Percentiles rank a stretch among this genome's conserved stretches.
phyloP scores from a whole-genome alignment of 176 grass and related monocot species.

The Melocanna baccifera region DNA sequence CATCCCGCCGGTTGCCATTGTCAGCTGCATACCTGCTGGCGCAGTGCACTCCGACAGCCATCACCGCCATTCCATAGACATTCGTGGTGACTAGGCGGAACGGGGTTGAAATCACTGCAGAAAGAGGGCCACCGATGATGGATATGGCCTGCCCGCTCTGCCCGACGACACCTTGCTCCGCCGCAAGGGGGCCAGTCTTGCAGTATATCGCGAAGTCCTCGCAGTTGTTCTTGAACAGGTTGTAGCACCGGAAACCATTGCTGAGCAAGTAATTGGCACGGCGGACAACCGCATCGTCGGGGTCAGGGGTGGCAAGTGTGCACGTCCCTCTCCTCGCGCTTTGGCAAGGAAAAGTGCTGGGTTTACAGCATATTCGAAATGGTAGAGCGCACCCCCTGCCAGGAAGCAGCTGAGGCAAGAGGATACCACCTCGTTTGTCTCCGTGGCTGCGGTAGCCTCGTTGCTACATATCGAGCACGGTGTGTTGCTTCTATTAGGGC shows the following conservation, averaged over 20 bases:
- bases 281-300: constrained; percentile 29
- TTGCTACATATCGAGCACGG: constrained; percentile 40
- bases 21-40: constrained; percentile 53
- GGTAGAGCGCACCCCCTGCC: constrained; percentile 55
- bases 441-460: neutral
- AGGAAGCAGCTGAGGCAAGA: constrained; percentile 75
- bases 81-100: constrained; percentile 57
- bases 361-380: constrained; percentile 61
- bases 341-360: constrained; percentile 61
- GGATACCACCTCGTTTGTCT: constrained; percentile 44
- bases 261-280: constrained; percentile 52
- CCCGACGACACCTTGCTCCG: constrained; percentile 46
- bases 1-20: constrained; percentile 52
- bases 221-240: constrained; percentile 72
- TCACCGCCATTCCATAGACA: constrained; percentile 42
- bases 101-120: constrained; percentile 44
- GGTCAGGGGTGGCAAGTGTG: constrained; percentile 52
- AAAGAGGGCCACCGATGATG: constrained; percentile 52
- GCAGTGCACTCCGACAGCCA: constrained; percentile 48
- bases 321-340: constrained; percentile 68
- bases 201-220: constrained; percentile 83
- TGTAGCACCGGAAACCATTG: constrained; percentile 75
- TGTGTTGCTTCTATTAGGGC: constrained; percentile 21
- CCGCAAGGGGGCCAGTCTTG: constrained; percentile 70
- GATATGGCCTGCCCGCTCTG: constrained; percentile 64